These are phyloP conservation scores for Pilaira anomala DNA, from an alignment of 192 early-diverging fungal genomes.

Conservation along the genomic window DNA sequence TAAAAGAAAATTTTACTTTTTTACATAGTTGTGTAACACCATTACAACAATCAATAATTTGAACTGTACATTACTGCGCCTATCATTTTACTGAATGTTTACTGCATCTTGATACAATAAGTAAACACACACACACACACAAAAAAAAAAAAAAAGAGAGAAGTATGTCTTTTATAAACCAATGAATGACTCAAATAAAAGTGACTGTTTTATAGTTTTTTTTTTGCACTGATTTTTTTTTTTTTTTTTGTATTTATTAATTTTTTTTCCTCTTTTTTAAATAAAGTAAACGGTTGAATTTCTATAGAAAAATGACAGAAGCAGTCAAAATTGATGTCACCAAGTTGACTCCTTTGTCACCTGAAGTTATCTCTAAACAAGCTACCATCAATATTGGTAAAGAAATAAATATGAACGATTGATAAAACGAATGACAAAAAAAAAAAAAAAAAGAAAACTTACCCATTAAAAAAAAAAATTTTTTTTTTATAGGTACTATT, in stretches of 20 bases:
- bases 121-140: too few relatives aligned
- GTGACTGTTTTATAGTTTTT: conserved; percentile 2
- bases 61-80: not conserved
- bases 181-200: too few relatives aligned
- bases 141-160: too few relatives aligned
- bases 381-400: conserved; percentile 99
- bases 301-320: conserved; percentile 6
- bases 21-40: conserved; percentile 11
- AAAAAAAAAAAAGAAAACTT: not conserved
- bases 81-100: not conserved
- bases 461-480: too few relatives aligned
- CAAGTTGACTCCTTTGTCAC: conserved; percentile 74
- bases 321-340: conserved; percentile 31
- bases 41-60: too few relatives aligned
- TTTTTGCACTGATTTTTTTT: too few relatives aligned
- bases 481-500: conserved; percentile 77
- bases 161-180: too few relatives aligned
- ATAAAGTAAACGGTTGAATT: too few relatives aligned
- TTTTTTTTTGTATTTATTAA: not conserved
- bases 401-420: not conserved
- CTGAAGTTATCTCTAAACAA: conserved; percentile 96
- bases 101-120: too few relatives aligned
- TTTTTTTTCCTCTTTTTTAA: not conserved
- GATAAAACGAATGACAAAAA: not conserved
- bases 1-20: too few relatives aligned